Percentiles rank a stretch among this genome's conserved stretches.
phyloP scores from a whole-genome alignment of 345 rosid species.

The Eucalyptus pauciflora region DNA sequence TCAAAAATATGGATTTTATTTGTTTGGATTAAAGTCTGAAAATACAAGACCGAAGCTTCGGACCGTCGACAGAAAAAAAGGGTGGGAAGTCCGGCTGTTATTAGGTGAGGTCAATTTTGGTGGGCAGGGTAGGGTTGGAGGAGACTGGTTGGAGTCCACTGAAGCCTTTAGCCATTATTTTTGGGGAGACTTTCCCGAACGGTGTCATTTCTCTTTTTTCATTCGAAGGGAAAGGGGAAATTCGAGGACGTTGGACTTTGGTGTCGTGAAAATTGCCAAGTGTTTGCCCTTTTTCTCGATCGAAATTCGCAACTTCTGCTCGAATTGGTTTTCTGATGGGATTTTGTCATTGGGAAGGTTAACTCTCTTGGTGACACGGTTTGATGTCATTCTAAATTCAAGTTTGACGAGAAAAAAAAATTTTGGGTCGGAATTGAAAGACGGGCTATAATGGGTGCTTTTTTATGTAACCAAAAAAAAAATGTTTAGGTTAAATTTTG shows the following conservation, averaged over 20 bases:
- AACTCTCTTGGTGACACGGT: background rate
- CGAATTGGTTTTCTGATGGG: background rate
- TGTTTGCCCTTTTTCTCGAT: background rate
- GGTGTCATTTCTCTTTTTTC: background rate
- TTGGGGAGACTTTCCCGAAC: background rate
- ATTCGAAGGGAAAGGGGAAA: background rate
- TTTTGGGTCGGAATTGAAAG: background rate
- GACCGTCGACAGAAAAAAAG: background rate
- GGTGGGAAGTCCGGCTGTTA: background rate
- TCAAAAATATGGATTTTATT: background rate
- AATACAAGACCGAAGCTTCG: background rate
- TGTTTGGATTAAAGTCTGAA: background rate
- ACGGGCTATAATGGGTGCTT: background rate
- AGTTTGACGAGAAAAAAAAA: rapidly evolving
- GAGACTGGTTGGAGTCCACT: background rate
- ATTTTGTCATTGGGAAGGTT: background rate
- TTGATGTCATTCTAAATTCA: background rate
- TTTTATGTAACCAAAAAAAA: background rate
- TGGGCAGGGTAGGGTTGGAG: background rate
- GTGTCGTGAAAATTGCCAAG: background rate
- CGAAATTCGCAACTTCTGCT: background rate
- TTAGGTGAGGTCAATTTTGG: background rate
- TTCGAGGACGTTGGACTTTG: background rate
- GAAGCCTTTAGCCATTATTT: background rate
- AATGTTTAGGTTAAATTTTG: background rate